Percentiles rank a stretch among this genome's conserved stretches.
Conservation (phyloP, 2,329 filamentous ascomycete genomes). For the Emydomyces testavorans region DNA sequence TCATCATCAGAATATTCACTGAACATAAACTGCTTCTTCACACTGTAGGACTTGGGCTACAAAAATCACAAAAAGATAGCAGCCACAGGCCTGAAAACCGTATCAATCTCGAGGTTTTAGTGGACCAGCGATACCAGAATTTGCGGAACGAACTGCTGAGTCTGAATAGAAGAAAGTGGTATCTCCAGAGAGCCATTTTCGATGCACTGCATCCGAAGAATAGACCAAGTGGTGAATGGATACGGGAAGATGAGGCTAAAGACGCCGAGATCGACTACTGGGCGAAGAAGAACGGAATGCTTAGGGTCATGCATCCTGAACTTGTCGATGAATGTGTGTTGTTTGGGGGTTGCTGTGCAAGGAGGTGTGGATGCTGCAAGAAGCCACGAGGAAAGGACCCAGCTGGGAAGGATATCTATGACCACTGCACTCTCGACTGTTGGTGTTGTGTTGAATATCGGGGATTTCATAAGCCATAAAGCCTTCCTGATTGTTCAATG, state of each 20-base stretch:
- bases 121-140: too few relatives aligned
- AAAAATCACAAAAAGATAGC: too few relatives aligned
- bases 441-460: neutral
- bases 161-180: neutral
- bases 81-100: too few relatives aligned
- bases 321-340: neutral
- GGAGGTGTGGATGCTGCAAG: neutral
- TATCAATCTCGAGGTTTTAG: too few relatives aligned
- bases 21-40: too few relatives aligned
- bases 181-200: neutral
- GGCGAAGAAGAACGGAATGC: neutral
- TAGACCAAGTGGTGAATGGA: neutral
- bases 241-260: neutral
- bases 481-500: too few relatives aligned
- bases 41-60: too few relatives aligned
- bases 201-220: neutral
- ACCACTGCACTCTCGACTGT: neutral
- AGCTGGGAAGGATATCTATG: neutral
- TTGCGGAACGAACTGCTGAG: too few relatives aligned
- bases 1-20: too few relatives aligned
- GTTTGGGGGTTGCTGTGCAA: neutral
- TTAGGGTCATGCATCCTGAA: neutral
- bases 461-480: too few relatives aligned
- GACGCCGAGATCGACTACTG: neutral
- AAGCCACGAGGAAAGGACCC: neutral